These are phyloP conservation scores for Sextonia rubra DNA, from an alignment of 164 flowering plant genomes.

Conservation along the genomic window DNA sequence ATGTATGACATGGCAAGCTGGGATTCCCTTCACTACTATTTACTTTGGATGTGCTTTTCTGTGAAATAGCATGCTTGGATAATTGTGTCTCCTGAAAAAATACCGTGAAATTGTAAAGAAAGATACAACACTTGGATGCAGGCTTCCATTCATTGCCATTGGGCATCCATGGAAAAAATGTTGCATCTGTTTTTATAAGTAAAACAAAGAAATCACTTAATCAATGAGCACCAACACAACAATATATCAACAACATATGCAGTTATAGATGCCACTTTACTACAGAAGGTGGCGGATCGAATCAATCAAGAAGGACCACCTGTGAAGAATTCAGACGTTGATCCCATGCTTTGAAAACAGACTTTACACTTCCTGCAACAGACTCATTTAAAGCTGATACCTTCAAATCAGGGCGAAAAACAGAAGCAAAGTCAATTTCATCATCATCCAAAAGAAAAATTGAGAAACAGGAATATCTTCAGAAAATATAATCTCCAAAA, in stretches of 20 bases:
- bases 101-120: neutral
- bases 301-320: slow-evolving; percentile 31
- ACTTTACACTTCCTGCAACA: slow-evolving; percentile 82
- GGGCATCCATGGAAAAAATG: neutral
- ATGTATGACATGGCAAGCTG: too few relatives aligned
- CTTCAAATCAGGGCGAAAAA: slow-evolving; percentile 27
- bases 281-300: neutral
- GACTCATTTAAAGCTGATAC: slow-evolving; percentile 92
- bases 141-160: neutral
- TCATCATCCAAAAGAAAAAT: neutral
- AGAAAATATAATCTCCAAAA: neutral
- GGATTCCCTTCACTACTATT: too few relatives aligned
- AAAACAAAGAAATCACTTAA: neutral
- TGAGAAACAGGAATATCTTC: neutral
- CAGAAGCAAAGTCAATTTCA: neutral
- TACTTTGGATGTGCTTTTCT: too few relatives aligned
- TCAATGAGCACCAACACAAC: neutral
- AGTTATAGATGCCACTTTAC: neutral
- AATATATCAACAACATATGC: neutral
- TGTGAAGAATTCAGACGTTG: slow-evolving; percentile 63
- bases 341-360: slow-evolving; percentile 93
- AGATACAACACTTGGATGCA: neutral
- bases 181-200: neutral
- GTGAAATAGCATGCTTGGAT: too few relatives aligned
- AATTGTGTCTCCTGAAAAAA: too few relatives aligned